phyloP scores from a whole-genome alignment of 306 rosid genomes.

The cucumber (Cucumis sativus) region DNA sequence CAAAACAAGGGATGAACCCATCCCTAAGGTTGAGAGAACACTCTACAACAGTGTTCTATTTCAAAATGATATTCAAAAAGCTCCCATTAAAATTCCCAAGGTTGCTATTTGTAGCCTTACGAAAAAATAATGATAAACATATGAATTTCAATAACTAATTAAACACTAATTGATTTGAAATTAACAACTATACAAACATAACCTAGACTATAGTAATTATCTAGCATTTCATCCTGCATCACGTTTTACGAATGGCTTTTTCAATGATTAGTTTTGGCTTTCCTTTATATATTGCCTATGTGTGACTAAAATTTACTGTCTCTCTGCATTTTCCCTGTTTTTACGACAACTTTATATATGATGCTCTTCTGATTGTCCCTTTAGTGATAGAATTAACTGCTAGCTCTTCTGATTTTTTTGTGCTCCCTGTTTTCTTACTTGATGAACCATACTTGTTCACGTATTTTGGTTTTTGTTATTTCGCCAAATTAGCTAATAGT shows the following conservation, averaged over 20 bases:
- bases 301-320: background rate
- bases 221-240: background rate
- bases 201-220: too few relatives aligned
- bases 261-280: background rate
- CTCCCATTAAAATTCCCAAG: background rate
- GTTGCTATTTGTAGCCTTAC: background rate
- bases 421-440: background rate
- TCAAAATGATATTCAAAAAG: background rate
- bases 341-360: background rate
- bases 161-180: background rate
- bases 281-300: background rate
- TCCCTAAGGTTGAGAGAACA: background rate
- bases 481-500: background rate
- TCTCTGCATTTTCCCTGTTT: background rate
- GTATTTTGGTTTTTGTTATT: background rate
- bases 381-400: background rate
- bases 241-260: background rate
- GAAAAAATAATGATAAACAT: too few relatives aligned
- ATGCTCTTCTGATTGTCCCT: background rate
- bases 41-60: background rate
- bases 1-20: background rate
- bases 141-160: background rate
- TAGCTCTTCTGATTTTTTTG: background rate
- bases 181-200: background rate
- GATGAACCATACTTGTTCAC: background rate